phyloP scores from a whole-genome alignment of 768 basidiomycete genomes.

The Sporobolomyces phaffii region DNA sequence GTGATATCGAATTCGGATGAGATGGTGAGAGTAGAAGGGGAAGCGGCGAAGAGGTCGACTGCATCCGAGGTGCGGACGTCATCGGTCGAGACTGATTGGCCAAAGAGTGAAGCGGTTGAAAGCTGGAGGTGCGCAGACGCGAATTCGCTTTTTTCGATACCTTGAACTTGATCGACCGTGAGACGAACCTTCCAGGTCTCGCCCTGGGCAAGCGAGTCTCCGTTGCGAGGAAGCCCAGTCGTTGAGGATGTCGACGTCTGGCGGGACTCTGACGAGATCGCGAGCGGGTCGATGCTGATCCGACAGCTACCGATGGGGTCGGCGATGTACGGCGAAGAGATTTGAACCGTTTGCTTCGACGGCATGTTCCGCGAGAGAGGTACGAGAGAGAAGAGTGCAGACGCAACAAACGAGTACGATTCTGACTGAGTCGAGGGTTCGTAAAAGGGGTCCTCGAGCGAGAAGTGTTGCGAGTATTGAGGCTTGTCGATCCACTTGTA shows the following conservation, averaged over 20 bases:
- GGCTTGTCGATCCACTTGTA: constrained; percentile 85
- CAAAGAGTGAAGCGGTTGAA: constrained; percentile 78
- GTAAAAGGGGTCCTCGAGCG: constrained; percentile 86
- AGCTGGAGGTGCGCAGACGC: constrained; percentile 77
- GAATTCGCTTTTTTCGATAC: constrained; percentile 84
- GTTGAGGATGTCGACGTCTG: constrained; percentile 53
- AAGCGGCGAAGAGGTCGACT: constrained; percentile 65
- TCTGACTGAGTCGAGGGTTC: constrained; percentile 61
- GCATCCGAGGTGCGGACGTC: constrained; percentile 65
- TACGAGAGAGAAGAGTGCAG: constrained; percentile 71
- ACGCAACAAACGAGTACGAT: constrained; percentile 87
- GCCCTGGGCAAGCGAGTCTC: constrained; percentile 51
- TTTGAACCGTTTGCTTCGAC: constrained; percentile 61
- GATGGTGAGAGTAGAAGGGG: constrained; percentile 74
- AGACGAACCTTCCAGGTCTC: constrained; percentile 51
- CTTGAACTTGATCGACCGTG: constrained; percentile 78
- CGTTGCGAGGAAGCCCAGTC: constrained; percentile 48
- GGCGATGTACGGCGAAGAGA: constrained; percentile 87
- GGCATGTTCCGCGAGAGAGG: constrained; percentile 60
- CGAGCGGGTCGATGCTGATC: constrained; percentile 73
- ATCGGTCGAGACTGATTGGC: constrained; percentile 54
- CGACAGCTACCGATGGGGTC: constrained; percentile 95
- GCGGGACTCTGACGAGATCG: constrained; percentile 40
- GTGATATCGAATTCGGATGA: constrained; percentile 73
- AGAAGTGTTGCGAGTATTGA: constrained; percentile 88